Evolutionary conservation across 2,329 filamentous ascomycete genomes (phyloP).

Genomic region (Aspergillus pseudotamarii): DNA sequence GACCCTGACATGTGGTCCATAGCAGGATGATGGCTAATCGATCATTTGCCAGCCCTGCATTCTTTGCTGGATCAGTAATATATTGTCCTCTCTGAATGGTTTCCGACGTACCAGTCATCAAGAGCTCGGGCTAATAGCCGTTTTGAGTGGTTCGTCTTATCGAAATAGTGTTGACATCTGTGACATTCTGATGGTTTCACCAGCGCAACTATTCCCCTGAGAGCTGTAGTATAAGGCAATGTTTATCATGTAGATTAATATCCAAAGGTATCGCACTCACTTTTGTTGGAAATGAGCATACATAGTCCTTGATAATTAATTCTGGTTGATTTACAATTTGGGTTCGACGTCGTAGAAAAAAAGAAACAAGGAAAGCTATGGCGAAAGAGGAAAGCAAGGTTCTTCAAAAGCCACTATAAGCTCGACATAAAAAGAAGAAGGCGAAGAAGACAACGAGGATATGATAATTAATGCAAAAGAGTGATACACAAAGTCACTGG

Average conservation of each 20-base stretch:
- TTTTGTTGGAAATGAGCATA: neutral
- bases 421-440: neutral
- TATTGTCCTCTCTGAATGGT: neutral
- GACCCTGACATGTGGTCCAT: neutral
- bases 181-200: neutral
- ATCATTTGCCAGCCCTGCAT: neutral
- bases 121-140: neutral
- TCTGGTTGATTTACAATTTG: neutral
- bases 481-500: neutral
- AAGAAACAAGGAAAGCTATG: neutral
- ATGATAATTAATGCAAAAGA: no score
- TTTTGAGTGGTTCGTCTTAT: neutral
- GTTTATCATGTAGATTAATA: neutral
- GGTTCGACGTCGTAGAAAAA: neutral
- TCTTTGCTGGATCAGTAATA: neutral
- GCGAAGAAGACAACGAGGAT: neutral
- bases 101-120: neutral
- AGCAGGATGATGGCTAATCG: neutral
- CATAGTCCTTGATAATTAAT: neutral
- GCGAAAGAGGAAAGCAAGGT: no score
- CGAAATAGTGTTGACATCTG: neutral
- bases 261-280: neutral
- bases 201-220: neutral
- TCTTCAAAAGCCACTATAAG: no score
- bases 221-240: neutral